phyloP scores from a whole-genome alignment of 1,284 basidiomycete genomes.

The Ceratobasidium sp. region DNA sequence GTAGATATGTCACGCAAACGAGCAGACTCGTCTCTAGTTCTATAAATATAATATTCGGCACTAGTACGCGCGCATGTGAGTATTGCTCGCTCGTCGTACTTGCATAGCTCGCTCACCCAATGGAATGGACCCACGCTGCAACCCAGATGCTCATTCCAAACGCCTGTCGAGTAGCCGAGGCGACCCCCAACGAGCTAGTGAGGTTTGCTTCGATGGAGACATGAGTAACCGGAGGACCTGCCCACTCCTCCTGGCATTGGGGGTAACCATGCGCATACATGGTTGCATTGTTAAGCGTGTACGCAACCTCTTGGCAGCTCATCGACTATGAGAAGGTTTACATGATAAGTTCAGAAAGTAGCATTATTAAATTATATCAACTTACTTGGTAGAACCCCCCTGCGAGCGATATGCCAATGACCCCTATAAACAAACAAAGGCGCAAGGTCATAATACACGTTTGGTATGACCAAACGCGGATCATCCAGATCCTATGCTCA shows the following conservation, averaged over 20 bases:
- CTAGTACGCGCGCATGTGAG: neutral
- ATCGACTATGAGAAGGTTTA: constrained; percentile 1
- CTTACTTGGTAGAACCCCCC: constrained; percentile 4
- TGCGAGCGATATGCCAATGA: neutral
- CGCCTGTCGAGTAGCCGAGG: neutral
- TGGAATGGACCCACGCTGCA: neutral
- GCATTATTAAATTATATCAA: neutral
- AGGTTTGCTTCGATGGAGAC: neutral
- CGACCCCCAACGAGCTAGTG: neutral
- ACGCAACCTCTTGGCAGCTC: constrained; percentile 2
- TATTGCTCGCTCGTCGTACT: neutral
- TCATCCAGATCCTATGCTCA: constrained; percentile 13
- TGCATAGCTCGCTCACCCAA: neutral
- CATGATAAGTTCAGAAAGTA: neutral
- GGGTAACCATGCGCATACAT: neutral
- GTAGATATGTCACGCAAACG: neutral
- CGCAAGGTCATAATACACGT: neutral
- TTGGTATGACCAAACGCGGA: constrained; percentile 14
- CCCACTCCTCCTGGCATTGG: constrained; percentile 8
- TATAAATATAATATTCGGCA: constrained; percentile 11
- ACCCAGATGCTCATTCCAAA: constrained; percentile 17
- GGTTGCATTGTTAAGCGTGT: neutral
- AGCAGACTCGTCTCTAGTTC: constrained; percentile 1
- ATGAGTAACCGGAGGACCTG: constrained; percentile 3
- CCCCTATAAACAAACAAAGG: neutral